Conservation (phyloP, 495 filamentous ascomycete species). For the Tuber aestivum region DNA sequence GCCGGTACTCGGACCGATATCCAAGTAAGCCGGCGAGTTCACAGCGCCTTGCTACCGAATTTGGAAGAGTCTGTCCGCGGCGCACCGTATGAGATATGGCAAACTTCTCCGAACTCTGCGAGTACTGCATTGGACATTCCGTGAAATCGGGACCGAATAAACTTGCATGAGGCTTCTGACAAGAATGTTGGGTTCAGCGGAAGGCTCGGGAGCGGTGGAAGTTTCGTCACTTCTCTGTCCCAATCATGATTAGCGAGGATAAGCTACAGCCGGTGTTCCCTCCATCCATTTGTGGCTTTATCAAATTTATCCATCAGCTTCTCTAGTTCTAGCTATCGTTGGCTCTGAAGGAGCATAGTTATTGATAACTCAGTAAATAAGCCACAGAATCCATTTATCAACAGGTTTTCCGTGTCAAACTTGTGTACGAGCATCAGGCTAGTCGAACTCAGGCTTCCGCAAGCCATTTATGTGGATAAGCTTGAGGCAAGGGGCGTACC, state of each 20-base stretch:
- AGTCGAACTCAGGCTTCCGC: neutral
- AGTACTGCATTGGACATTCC: neutral
- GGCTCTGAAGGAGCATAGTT: neutral
- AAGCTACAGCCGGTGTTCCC: neutral
- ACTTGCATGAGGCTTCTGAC: neutral
- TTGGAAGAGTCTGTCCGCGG: neutral
- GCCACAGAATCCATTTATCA: neutral
- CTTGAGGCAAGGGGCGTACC: neutral
- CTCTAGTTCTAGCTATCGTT: neutral
- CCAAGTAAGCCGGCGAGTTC: neutral
- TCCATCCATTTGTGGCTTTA: neutral
- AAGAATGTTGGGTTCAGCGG: neutral
- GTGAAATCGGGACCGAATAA: neutral
- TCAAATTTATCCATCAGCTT: neutral
- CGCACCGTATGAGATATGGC: neutral
- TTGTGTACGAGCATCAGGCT: neutral
- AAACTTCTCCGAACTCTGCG: neutral
- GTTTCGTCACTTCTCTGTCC: neutral
- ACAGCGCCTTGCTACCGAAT: neutral
- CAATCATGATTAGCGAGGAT: neutral
- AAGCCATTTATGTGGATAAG: neutral
- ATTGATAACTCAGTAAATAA: neutral
- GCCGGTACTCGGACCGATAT: neutral
- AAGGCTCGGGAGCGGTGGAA: neutral
- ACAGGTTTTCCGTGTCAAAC: neutral